Evolutionary conservation across 2,329 filamentous ascomycete species (phyloP).

Genomic region (Ceratocystis colombiana): DNA sequence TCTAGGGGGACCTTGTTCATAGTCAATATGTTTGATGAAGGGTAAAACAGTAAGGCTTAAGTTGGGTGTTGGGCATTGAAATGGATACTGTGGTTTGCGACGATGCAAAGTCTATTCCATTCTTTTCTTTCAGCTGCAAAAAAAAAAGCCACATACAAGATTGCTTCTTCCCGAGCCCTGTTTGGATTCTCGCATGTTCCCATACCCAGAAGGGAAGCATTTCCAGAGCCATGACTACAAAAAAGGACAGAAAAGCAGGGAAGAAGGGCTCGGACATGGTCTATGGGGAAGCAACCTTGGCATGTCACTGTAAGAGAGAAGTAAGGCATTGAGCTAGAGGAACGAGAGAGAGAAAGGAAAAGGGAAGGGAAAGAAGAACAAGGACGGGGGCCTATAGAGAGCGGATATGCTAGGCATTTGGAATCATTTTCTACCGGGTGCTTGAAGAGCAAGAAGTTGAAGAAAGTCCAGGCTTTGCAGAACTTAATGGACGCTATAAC

Average conservation of each 20-base stretch:
- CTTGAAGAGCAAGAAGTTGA: background rate
- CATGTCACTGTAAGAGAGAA: background rate
- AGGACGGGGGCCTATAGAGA: background rate
- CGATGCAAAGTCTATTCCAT: background rate
- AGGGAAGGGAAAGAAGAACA: background rate
- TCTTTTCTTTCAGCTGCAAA: background rate
- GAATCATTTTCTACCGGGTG: background rate
- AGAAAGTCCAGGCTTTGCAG: background rate
- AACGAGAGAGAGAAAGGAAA: background rate
- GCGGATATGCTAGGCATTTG: background rate
- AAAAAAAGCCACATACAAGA: background rate
- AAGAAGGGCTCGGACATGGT: no score
- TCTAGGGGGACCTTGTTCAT: background rate
- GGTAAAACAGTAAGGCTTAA: no score
- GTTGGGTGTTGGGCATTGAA: no score
- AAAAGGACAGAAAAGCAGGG: no score
- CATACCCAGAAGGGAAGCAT: no score
- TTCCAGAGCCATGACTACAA: no score
- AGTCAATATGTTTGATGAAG: background rate
- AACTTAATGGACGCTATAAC: background rate
- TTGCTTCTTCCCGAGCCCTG: background rate
- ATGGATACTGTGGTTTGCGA: background rate
- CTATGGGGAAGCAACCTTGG: background rate
- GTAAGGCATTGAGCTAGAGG: background rate
- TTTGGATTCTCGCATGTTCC: no score